phyloP scores from a whole-genome alignment of 2,329 filamentous ascomycete genomes.

The Venturia oleaginea region DNA sequence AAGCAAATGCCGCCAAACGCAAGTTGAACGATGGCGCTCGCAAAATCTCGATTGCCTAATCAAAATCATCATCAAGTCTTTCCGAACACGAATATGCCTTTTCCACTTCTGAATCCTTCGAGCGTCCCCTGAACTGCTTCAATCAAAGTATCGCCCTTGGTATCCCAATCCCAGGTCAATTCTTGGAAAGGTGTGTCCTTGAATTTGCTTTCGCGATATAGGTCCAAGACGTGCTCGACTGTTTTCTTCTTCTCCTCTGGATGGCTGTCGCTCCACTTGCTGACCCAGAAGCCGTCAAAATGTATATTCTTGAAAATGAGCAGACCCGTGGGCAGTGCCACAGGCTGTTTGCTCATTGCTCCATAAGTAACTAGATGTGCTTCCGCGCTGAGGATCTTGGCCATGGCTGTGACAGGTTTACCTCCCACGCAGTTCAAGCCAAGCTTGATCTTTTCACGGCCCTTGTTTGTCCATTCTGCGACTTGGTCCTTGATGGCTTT shows the following conservation, averaged over 20 bases:
- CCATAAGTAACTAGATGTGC: slow-evolving; percentile 87
- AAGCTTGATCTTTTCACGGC: slow-evolving; percentile 62
- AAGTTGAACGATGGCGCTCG: background rate
- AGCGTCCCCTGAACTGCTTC: slow-evolving; percentile 75
- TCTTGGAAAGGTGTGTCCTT: slow-evolving; percentile 74
- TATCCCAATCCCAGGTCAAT: slow-evolving; percentile 75
- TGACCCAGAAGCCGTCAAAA: slow-evolving; percentile 93
- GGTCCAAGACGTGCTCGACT: slow-evolving; percentile 71
- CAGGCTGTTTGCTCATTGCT: slow-evolving; percentile 84
- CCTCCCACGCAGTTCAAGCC: slow-evolving; percentile 93
- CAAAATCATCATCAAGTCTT: slow-evolving; percentile 30
- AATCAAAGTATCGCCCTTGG: slow-evolving; percentile 57
- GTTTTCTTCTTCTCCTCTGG: slow-evolving; percentile 66
- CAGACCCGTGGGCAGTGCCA: slow-evolving; percentile 69
- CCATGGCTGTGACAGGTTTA: slow-evolving; percentile 68
- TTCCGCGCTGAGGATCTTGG: slow-evolving; percentile 57
- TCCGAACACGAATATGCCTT: slow-evolving; percentile 80
- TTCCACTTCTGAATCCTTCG: slow-evolving; percentile 74
- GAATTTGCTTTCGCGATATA: slow-evolving; percentile 69
- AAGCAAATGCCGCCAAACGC: background rate
- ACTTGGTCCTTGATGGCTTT: slow-evolving; percentile 55
- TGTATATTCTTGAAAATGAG: slow-evolving; percentile 89
- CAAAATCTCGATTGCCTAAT: background rate
- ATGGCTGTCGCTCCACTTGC: slow-evolving; percentile 73
- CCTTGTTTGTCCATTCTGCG: slow-evolving; percentile 59